Percentiles rank a stretch among this genome's conserved stretches.
These are phyloP conservation scores for Clonostachys rhizophaga DNA, from an alignment of 2,329 filamentous ascomycete genomes.

Conservation along the genomic window DNA sequence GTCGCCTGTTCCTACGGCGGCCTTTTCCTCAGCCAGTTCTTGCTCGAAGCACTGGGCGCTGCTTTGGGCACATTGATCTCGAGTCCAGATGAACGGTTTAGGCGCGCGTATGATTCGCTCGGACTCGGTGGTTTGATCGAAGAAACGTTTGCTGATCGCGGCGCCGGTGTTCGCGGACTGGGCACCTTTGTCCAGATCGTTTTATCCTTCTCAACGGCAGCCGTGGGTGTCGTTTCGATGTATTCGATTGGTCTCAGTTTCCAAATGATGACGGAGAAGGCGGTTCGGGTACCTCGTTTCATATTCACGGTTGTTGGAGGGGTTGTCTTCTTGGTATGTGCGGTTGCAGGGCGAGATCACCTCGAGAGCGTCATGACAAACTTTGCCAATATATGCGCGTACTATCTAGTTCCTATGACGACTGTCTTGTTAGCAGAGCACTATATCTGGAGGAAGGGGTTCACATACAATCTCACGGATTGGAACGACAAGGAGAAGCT, in stretches of 20 bases:
- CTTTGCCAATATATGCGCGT: constrained; percentile 66
- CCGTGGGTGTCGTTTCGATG: constrained; percentile 68
- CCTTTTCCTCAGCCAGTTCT: background rate
- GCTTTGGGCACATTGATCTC: background rate
- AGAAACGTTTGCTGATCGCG: constrained; percentile 49
- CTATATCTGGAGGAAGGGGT: constrained; percentile 61
- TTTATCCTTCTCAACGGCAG: constrained; percentile 61
- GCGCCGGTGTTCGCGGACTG: constrained; percentile 44
- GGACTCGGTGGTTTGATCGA: constrained; percentile 64
- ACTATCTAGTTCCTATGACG: constrained; percentile 73
- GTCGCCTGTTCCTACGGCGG: background rate
- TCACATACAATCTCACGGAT: constrained; percentile 54
- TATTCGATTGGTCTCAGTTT: constrained; percentile 67
- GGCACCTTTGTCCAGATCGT: constrained; percentile 69
- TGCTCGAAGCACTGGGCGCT: background rate
- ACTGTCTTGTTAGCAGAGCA: constrained; percentile 63
- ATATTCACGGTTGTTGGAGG: constrained; percentile 61
- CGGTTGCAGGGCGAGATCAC: constrained; percentile 63
- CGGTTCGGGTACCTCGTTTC: constrained; percentile 60
- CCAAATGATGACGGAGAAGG: constrained; percentile 27
- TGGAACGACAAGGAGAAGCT: constrained; percentile 55
- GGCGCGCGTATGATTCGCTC: background rate
- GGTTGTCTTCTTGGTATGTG: constrained; percentile 61
- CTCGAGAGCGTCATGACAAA: constrained; percentile 63
- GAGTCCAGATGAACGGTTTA: background rate